Percentiles rank a stretch among this genome's conserved stretches.
Conservation (phyloP, 345 rosid species). For the Conringia planisiliqua region DNA sequence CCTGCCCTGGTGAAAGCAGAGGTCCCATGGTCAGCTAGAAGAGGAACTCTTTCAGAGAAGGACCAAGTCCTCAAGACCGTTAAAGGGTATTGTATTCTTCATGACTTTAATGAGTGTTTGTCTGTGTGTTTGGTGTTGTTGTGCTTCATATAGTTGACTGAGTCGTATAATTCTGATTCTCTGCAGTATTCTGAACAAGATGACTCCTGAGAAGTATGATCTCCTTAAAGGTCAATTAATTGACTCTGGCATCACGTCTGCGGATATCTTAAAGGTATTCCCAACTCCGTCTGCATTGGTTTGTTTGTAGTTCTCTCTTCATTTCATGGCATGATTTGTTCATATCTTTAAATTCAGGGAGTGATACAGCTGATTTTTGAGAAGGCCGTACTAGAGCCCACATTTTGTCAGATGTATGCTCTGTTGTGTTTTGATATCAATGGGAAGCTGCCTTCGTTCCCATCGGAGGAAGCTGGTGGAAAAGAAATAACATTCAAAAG, state of each 20-base stretch:
- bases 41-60: constrained; percentile 72
- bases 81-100: constrained; percentile 62
- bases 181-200: constrained; percentile 79
- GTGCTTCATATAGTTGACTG: not conserved
- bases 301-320: not conserved
- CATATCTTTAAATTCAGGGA: constrained; percentile 44
- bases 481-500: constrained; percentile 87
- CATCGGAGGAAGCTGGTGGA: constrained; percentile 80
- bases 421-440: constrained; percentile 79
- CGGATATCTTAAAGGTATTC: constrained; percentile 65
- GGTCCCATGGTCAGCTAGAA: constrained; percentile 86
- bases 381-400: constrained; percentile 91
- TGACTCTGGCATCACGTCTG: constrained; percentile 79
- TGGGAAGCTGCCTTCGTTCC: constrained; percentile 75
- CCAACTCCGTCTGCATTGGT: not conserved
- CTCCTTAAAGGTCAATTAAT: constrained; percentile 86
- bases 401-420: constrained; percentile 93
- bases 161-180: not conserved
- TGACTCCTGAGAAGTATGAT: constrained; percentile 90
- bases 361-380: constrained; percentile 87
- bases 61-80: constrained; percentile 83
- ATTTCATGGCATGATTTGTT: constrained; percentile 2
- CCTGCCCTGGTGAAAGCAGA: constrained; percentile 79
- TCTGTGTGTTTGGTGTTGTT: not conserved
- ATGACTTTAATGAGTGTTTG: not conserved